Evolutionary conservation across 2,329 filamentous ascomycete genomes (phyloP), one percentile per base, ranked within the genome.

Genomic region (Parastagonospora avenae): DNA sequence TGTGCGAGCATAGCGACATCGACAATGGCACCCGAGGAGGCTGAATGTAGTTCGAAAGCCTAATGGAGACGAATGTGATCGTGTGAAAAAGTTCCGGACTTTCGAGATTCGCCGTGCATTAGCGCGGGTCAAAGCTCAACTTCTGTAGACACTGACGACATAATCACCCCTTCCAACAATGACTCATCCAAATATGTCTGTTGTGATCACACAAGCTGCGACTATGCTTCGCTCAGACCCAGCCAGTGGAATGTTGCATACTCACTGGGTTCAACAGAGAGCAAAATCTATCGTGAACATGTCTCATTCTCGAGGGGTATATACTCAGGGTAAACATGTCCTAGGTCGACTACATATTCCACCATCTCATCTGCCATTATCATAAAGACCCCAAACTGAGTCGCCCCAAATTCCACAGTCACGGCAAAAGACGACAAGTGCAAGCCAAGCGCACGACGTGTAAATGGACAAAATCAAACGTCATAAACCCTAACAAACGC

Each of bases 1-100:
- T 61, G 45, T 50, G 62, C 24, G 60, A 64, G 49, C 63, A 70
- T 57, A 60, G 51, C 64, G 69, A 70, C 69, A 72, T 72, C 40
- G 59, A 56, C 54, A 38, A 31, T 12, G 12, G 15, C 11, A 19
- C 16, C 24, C 31, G 15, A 37, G 16, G 33, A 15, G 8, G 16
- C n/a, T 14, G 12, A 15, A 31, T 9, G 37, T 11, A 30, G 14
- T 14, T 42, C 2, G 27, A 15, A 30, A 41, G 8, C 29, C 19
- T 24, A 24, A 3, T 24, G 27, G 29, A 9, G 27, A 27, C 12
- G 19, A 27, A 15, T 4, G 30, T 24, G 14, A 12, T 27, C 2
- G 8, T 31, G 14, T 33, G 30, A 32, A 35, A 40, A 40, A 33
- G 37, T 48, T 31, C 30, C 29, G 11, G n/a, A 47, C 27, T 48